phyloP scores from a whole-genome alignment of 306 rosid genomes.

The Sphenostylis stenocarpa region DNA sequence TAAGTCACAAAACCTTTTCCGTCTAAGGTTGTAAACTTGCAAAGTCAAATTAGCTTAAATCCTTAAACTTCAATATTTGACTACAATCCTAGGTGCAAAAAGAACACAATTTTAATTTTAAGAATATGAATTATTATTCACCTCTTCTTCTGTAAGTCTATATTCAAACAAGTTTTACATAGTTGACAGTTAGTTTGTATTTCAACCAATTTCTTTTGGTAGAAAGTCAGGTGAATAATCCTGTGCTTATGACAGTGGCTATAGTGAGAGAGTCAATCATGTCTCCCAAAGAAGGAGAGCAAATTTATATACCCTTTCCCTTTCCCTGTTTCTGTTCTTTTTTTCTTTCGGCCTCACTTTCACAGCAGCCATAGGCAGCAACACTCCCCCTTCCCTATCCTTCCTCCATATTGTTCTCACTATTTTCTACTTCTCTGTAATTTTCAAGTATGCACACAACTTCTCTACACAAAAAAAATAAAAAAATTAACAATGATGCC shows the following conservation, averaged over 20 bases:
- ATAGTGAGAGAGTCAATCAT: no score
- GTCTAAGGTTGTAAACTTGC: neutral
- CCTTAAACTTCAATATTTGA: neutral
- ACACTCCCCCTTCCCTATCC: no score
- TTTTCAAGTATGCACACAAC: no score
- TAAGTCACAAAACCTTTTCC: neutral
- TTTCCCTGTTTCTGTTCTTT: no score
- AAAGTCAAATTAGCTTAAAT: slow-evolving; percentile 9
- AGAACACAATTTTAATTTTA: neutral
- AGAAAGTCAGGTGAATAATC: neutral
- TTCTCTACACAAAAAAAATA: no score
- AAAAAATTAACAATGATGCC: no score
- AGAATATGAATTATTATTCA: slow-evolving; percentile 1
- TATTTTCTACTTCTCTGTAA: no score
- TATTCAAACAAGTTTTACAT: neutral
- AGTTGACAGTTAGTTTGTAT: neutral
- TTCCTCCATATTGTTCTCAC: no score
- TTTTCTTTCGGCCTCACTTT: no score
- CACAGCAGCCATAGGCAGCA: no score
- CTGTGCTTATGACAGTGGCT: neutral
- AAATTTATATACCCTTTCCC: no score
- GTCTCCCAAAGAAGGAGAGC: no score
- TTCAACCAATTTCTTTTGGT: neutral
- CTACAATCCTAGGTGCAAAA: neutral
- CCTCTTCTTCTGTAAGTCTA: neutral